A percentile compares a stretch with the other conserved stretches of the same genome.
Conservation (phyloP, 176 grass and related monocot species). For the Poa pratensis region DNA sequence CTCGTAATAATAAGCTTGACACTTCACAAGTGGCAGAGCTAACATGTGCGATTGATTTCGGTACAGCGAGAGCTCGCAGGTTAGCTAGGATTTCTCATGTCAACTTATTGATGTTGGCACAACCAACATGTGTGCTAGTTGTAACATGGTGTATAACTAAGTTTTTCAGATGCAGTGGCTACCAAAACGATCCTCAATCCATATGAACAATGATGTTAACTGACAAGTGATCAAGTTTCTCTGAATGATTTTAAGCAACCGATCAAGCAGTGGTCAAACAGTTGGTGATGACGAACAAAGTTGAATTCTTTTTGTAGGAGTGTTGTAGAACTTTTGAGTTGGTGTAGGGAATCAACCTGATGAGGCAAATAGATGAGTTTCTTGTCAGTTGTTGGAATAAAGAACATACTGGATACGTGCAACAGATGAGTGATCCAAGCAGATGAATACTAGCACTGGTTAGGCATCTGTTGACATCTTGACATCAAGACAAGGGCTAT, state of each 20-base stretch:
- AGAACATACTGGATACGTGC: neutral
- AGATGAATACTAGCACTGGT: neutral
- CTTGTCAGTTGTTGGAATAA: conserved; percentile 2
- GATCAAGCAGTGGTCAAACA: conserved; percentile 7
- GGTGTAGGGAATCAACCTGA: neutral
- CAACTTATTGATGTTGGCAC: conserved; percentile 24
- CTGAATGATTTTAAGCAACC: neutral
- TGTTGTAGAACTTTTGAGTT: neutral
- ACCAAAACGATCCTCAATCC: neutral
- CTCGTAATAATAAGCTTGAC: neutral
- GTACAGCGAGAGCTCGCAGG: conserved; percentile 14
- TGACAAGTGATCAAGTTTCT: neutral
- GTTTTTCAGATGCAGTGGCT: neutral
- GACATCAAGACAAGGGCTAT: conserved; percentile 4
- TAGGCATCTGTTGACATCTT: conserved; percentile 18
- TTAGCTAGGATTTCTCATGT: conserved; percentile 32
- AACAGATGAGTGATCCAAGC: conserved; percentile 4
- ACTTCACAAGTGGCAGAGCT: conserved; percentile 22
- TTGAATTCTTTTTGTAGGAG: neutral
- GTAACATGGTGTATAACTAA: neutral
- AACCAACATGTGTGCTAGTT: conserved; percentile 26
- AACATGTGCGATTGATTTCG: conserved; percentile 33
- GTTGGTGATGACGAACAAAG: neutral
- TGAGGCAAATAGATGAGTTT: neutral
- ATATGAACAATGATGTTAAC: neutral